These are phyloP conservation scores for Quercus wislizeni DNA, from an alignment of 306 rosid species.

Conservation along the genomic window DNA sequence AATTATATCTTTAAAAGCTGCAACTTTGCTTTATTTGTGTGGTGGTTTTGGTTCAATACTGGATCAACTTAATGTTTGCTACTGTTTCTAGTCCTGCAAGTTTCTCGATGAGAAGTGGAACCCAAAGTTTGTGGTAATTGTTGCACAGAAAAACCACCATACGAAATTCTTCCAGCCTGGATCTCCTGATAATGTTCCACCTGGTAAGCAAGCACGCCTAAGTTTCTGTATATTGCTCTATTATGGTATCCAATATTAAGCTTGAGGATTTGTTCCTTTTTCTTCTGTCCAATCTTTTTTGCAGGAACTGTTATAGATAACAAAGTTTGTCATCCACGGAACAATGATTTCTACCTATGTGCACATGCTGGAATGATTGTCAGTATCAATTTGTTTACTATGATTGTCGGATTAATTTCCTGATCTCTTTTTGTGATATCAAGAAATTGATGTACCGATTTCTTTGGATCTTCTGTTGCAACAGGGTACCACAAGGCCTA, in stretches of 20 bases:
- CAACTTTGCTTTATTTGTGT: background rate
- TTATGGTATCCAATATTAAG: background rate
- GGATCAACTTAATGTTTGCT: background rate
- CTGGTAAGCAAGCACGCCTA: conserved; percentile 40
- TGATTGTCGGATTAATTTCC: background rate
- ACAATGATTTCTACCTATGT: conserved; percentile 85
- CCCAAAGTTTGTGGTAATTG: conserved; percentile 80
- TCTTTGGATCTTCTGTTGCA: background rate
- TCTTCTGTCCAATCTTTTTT: background rate
- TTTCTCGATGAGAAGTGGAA: conserved; percentile 77
- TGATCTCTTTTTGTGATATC: background rate
- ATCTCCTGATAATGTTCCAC: conserved; percentile 82
- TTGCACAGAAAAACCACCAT: conserved; percentile 92
- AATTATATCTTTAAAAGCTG: background rate
- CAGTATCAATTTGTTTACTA: conserved; percentile 22
- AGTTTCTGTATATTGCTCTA: background rate
- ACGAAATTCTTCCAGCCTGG: conserved; percentile 79
- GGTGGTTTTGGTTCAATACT: too few species aligned
- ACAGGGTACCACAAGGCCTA: conserved; percentile 92
- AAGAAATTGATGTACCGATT: background rate
- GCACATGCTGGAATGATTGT: conserved; percentile 99
- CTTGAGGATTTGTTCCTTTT: background rate
- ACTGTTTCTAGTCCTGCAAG: conserved; percentile 62
- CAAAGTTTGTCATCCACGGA: conserved; percentile 81
- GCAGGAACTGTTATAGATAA: conserved; percentile 91